Evolutionary conservation across 2,329 filamentous ascomycete species (phyloP).

Genomic region (Fusarium incarnatum): DNA sequence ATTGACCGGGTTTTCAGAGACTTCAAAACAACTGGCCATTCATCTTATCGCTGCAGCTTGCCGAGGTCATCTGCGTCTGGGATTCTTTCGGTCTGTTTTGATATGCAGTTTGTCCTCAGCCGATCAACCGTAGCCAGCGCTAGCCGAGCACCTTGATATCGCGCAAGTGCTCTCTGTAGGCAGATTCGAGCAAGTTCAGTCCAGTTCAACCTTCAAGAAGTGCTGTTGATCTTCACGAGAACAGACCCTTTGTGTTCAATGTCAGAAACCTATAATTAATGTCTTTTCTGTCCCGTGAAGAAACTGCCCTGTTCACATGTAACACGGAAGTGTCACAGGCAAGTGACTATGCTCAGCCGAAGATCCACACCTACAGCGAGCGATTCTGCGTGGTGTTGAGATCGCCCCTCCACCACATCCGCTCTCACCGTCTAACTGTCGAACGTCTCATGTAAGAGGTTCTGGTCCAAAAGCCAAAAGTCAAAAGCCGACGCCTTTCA

Average conservation of each 20-base stretch:
- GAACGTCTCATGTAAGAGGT: slow-evolving; percentile 15
- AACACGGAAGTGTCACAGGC: slow-evolving; percentile 14
- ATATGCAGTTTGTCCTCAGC: neutral
- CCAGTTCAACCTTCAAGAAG: neutral
- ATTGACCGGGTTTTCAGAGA: neutral
- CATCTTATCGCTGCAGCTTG: slow-evolving; percentile 7
- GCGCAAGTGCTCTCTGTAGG: neutral
- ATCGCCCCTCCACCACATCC: slow-evolving; percentile 21
- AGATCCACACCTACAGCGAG: slow-evolving; percentile 26
- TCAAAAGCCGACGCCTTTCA: neutral
- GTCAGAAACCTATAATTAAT: neutral
- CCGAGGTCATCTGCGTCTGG: neutral
- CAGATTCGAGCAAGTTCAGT: neutral
- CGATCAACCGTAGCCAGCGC: slow-evolving; percentile 9
- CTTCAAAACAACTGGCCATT: slow-evolving; percentile 5
- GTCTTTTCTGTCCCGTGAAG: neutral
- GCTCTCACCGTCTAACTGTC: slow-evolving; percentile 26
- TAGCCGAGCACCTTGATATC: slow-evolving; percentile 8
- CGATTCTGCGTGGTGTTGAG: slow-evolving; percentile 21
- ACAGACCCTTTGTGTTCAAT: neutral
- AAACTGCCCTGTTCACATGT: slow-evolving; percentile 27
- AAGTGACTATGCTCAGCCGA: slow-evolving; percentile 9
- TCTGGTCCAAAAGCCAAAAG: slow-evolving; percentile 13
- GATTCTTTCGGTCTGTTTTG: neutral
- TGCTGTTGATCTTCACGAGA: neutral